Conservation (phyloP, 305 asterid species). For the Solanum hybrid region DNA sequence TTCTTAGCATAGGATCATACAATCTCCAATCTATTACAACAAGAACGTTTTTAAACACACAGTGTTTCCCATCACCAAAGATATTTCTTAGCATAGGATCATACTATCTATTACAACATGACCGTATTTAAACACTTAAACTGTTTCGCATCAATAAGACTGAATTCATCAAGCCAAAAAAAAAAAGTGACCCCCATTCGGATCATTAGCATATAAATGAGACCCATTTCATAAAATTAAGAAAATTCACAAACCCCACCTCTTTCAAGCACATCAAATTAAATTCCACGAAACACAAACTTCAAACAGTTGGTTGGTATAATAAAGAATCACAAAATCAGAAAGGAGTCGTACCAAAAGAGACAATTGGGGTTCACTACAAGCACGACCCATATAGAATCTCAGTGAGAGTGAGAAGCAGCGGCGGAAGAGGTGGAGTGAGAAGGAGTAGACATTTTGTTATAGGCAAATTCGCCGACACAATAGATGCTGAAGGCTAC, state of each 20-base stretch:
- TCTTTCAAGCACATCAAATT: not conserved
- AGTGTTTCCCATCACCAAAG: not conserved
- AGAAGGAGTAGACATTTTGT: conserved; percentile 60
- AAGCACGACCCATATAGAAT: not conserved
- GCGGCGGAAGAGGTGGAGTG: conserved; percentile 43
- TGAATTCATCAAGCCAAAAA: not conserved
- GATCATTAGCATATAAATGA: not conserved
- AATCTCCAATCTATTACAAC: not conserved
- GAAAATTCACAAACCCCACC: not conserved
- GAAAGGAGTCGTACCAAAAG: not conserved
- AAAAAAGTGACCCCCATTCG: not conserved
- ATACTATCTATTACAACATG: not conserved
- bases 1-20: not conserved
- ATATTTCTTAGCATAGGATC: not conserved
- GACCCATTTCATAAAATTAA: not conserved
- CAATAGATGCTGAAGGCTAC: conserved; percentile 75
- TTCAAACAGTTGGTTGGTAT: not conserved
- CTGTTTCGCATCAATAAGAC: not conserved
- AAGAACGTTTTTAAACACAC: not conserved
- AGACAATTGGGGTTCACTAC: not conserved
- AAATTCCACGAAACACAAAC: not conserved
- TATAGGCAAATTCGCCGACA: conserved; percentile 59
- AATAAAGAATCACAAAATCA: not conserved
- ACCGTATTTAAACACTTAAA: not conserved
- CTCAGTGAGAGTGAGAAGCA: conserved; percentile 34